Evolutionary conservation across 129 eudicot genomes (phyloP).

Genomic region (Flaveria ramosissima): DNA sequence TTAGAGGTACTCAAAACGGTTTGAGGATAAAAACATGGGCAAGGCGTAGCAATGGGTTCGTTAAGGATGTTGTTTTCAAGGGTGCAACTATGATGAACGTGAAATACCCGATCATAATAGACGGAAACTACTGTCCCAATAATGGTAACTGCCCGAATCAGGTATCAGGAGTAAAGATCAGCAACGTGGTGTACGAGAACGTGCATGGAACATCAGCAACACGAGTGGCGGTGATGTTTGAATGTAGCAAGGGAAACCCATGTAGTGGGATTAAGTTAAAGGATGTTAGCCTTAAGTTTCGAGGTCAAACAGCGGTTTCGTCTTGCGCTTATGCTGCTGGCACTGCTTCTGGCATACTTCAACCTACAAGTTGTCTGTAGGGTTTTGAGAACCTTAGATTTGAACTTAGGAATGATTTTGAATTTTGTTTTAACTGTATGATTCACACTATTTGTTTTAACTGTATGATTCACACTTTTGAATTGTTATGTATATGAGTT

Average conservation of each 20-base stretch:
- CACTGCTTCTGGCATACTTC: constrained; percentile 30
- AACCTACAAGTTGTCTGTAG: constrained; percentile 44
- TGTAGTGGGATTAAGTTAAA: no score
- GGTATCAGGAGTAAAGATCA: no score
- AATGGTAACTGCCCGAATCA: constrained; percentile 24
- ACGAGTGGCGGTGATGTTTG: no score
- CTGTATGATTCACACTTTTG: no score
- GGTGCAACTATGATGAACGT: constrained; percentile 46
- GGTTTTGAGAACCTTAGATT: background rate
- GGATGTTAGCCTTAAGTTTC: no score
- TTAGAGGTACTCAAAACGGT: constrained; percentile 44
- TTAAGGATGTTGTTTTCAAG: constrained; percentile 35
- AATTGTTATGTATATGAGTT: no score
- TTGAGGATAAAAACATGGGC: constrained; percentile 57
- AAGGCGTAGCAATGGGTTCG: constrained; percentile 45
- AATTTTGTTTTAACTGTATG: no score
- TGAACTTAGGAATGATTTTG: background rate
- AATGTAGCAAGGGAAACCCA: no score
- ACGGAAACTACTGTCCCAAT: constrained; percentile 51
- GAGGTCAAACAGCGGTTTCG: constrained; percentile 19
- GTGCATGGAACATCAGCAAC: no score
- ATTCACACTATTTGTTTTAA: no score
- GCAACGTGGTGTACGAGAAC: no score
- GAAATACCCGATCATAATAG: constrained; percentile 45
- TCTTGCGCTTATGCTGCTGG: constrained; percentile 48